phyloP scores from a whole-genome alignment of 1,284 basidiomycete species.

The Trametes polyzona region DNA sequence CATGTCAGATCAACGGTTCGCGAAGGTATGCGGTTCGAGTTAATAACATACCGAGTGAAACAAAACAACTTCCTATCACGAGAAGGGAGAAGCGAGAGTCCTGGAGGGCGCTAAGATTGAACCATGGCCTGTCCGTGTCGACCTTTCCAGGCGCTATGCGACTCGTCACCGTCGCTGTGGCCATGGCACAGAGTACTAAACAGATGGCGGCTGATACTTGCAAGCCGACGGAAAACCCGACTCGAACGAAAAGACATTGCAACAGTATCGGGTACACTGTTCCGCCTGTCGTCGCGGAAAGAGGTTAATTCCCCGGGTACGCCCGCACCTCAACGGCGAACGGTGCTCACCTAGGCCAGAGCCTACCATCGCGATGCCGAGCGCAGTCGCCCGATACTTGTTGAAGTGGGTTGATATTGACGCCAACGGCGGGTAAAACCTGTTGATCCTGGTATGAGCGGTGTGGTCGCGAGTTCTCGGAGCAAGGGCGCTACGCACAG shows the following conservation, averaged over 20 bases:
- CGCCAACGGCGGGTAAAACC: conserved; percentile 36
- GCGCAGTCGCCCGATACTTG: conserved; percentile 59
- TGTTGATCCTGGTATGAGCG: conserved; percentile 15
- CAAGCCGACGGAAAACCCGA: conserved; percentile 68
- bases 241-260: conserved; percentile 52
- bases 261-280: conserved; percentile 70
- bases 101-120: conserved; percentile 34
- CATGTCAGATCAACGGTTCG: background rate
- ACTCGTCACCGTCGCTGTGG: conserved; percentile 36
- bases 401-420: conserved; percentile 54
- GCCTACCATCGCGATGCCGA: conserved; percentile 48
- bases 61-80: conserved; percentile 36
- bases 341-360: conserved; percentile 35
- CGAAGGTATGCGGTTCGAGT: background rate
- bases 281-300: conserved; percentile 48
- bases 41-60: conserved; percentile 33
- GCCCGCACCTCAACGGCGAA: background rate
- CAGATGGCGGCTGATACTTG: conserved; percentile 39
- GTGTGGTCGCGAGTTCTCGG: background rate
- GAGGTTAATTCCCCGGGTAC: background rate
- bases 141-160: conserved; percentile 23
- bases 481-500: conserved; percentile 34
- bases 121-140: conserved; percentile 22
- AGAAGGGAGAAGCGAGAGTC: conserved; percentile 39
- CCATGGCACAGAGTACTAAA: conserved; percentile 35